These are phyloP conservation scores for Brassica rapa DNA, from an alignment of 345 rosid species.

Conservation along the genomic window DNA sequence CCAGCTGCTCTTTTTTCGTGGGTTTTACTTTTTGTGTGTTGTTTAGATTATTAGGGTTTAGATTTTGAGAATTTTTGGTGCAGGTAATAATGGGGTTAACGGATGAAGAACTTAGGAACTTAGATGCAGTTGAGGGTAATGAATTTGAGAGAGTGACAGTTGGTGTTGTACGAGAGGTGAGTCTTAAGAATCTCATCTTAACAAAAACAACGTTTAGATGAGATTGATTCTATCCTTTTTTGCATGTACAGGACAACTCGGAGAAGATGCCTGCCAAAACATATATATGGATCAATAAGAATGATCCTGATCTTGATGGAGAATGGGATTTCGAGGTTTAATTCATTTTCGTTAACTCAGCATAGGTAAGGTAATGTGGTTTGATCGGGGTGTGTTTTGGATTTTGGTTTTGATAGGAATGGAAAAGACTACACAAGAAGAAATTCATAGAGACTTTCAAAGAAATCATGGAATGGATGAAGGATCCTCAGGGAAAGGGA, in stretches of 20 bases:
- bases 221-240: background rate
- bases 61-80: slow-evolving; percentile 7
- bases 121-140: slow-evolving; percentile 69
- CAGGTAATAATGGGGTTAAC: slow-evolving; percentile 71
- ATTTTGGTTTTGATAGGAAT: slow-evolving; percentile 49
- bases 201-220: background rate
- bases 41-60: background rate
- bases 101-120: slow-evolving; percentile 51
- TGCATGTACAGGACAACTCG: slow-evolving; percentile 51
- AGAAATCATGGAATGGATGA: slow-evolving; percentile 56
- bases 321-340: slow-evolving; percentile 88
- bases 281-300: slow-evolving; percentile 60
- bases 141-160: slow-evolving; percentile 62
- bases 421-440: slow-evolving; percentile 58
- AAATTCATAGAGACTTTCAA: slow-evolving; percentile 55
- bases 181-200: slow-evolving; percentile 8
- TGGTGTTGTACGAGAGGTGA: slow-evolving; percentile 54
- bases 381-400: background rate
- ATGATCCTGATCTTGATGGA: slow-evolving; percentile 73
- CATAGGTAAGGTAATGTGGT: background rate
- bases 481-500: slow-evolving; percentile 58
- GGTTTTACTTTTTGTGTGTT: background rate
- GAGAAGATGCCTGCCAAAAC: slow-evolving; percentile 53
- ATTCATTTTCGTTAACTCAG: background rate
- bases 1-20: background rate